Percentiles rank a stretch among this genome's conserved stretches.
These are phyloP conservation scores for Colletotrichum sp. DNA, from an alignment of 2,329 filamentous ascomycete genomes.

Conservation along the genomic window DNA sequence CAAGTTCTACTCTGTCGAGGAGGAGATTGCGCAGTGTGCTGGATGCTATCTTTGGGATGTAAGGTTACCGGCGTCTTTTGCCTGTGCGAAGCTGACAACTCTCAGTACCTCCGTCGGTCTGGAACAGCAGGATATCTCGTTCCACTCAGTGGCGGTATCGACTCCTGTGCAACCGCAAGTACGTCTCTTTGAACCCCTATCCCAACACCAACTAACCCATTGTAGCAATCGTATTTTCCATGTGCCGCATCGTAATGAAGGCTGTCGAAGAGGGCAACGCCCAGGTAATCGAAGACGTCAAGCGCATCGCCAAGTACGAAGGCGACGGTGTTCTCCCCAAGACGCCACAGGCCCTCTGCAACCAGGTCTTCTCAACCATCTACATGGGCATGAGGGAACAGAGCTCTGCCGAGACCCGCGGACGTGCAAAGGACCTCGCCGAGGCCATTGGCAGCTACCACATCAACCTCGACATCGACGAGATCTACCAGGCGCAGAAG, in stretches of 20 bases:
- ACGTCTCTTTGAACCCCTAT: not conserved
- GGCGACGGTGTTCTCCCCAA: conserved; percentile 45
- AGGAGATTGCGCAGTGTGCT: conserved; percentile 70
- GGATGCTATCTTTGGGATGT: conserved; percentile 71
- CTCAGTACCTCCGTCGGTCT: conserved; percentile 14
- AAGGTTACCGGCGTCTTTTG: not conserved
- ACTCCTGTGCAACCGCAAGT: conserved; percentile 57
- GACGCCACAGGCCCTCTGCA: conserved; percentile 60
- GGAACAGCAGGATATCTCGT: conserved; percentile 58
- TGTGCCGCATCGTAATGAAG: conserved; percentile 61
- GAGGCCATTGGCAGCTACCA: conserved; percentile 74
- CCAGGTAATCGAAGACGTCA: conserved; percentile 41
- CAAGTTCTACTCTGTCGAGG: conserved; percentile 65
- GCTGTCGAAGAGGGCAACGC: conserved; percentile 50
- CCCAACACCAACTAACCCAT: not conserved
- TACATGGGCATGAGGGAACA: conserved; percentile 77
- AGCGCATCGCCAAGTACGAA: conserved; percentile 33
- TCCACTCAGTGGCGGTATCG: conserved; percentile 60
- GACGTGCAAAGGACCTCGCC: conserved; percentile 66
- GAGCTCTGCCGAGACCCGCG: conserved; percentile 68
- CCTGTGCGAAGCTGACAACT: not conserved
- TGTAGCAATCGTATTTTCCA: conserved; percentile 44
- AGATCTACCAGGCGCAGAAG: conserved; percentile 64
- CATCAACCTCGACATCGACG: conserved; percentile 76
- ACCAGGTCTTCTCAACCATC: conserved; percentile 53